These are phyloP conservation scores for Claviceps monticola DNA, from an alignment of 2,329 filamentous ascomycete species.

Conservation along the genomic window DNA sequence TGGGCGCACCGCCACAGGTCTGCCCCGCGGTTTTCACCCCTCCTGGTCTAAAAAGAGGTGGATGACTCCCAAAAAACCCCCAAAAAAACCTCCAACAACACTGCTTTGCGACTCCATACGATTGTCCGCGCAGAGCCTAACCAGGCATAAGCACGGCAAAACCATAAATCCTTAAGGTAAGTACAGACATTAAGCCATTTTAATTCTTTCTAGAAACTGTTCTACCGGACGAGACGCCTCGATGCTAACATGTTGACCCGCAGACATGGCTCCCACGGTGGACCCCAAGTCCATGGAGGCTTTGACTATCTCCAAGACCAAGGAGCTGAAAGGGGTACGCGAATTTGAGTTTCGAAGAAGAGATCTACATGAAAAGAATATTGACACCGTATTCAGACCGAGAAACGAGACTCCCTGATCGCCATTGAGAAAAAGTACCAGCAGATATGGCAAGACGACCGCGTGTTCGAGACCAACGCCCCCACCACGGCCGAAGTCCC, in stretches of 20 bases:
- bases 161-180: constrained; percentile 4
- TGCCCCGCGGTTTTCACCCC: constrained; percentile 26
- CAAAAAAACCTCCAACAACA: not conserved
- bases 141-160: constrained; percentile 4
- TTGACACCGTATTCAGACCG: constrained; percentile 40
- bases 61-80: constrained; percentile 15
- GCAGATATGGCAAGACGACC: constrained; percentile 37
- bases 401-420: constrained; percentile 74
- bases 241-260: not conserved
- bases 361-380: not conserved
- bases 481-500: constrained; percentile 68
- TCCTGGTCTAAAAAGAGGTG: constrained; percentile 8
- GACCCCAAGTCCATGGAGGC: constrained; percentile 36
- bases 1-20: not conserved
- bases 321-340: constrained; percentile 45
- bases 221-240: not conserved
- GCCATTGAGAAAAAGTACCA: constrained; percentile 88
- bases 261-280: constrained; percentile 27
- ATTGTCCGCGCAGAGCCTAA: constrained; percentile 9
- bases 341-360: not conserved
- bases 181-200: not conserved
- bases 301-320: constrained; percentile 42
- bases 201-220: not conserved
- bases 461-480: constrained; percentile 73
- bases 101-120: not conserved